Evolutionary conservation across 139 green algal species (phyloP).

Genomic region (Auxenochlorella protothecoides): DNA sequence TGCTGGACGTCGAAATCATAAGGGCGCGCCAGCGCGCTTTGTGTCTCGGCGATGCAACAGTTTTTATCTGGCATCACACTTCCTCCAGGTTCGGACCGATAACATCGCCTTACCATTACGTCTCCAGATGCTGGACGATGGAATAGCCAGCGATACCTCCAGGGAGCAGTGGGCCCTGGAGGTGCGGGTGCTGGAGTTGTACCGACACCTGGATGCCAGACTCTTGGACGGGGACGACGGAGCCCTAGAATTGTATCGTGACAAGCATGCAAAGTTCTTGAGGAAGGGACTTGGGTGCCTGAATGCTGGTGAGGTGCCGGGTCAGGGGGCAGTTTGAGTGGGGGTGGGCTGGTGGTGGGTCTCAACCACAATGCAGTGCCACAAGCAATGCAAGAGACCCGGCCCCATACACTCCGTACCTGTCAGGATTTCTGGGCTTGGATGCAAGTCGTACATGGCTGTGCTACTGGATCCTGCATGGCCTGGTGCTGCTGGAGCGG

Average conservation of each 20-base stretch:
- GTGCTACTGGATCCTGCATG: slow-evolving; percentile 83
- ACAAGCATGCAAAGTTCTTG: slow-evolving; percentile 41
- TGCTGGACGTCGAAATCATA: no score
- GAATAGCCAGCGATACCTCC: slow-evolving; percentile 24
- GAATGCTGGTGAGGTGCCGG: no score
- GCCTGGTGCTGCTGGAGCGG: slow-evolving; percentile 61
- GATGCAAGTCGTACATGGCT: slow-evolving; percentile 85
- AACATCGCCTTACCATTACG: no score
- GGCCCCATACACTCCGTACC: background rate
- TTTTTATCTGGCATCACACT: no score
- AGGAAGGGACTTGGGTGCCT: no score
- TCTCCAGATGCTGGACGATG: slow-evolving; percentile 16
- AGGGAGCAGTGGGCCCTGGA: slow-evolving; percentile 43
- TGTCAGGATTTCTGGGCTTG: slow-evolving; percentile 47
- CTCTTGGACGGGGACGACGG: slow-evolving; percentile 7
- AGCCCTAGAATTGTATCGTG: slow-evolving; percentile 35
- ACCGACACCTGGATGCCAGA: slow-evolving; percentile 15
- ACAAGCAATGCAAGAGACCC: no score
- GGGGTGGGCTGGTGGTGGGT: no score
- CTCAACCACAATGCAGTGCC: no score
- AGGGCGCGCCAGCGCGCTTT: no score
- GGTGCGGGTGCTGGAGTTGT: slow-evolving; percentile 26
- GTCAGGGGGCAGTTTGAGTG: no score
- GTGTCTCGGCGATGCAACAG: no score
- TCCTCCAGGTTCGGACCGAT: no score